Conservation (phyloP, 495 filamentous ascomycete species). For the Cryomyces antarcticus region DNA sequence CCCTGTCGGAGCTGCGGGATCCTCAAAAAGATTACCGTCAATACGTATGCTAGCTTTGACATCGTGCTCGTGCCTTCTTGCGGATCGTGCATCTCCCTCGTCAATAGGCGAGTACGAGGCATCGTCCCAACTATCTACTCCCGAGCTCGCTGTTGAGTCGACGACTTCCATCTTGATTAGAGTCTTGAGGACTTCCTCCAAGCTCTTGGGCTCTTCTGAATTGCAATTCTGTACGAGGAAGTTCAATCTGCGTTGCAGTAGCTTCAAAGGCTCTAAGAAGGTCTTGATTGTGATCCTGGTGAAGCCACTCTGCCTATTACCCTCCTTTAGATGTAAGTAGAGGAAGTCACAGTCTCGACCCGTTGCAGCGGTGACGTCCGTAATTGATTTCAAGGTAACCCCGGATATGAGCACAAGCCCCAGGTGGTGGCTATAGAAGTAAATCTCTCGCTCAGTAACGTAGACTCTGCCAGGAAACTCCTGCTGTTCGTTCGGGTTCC, state of each 20-base stretch:
- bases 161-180: slow-evolving; percentile 51
- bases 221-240: slow-evolving; percentile 61
- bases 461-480: slow-evolving; percentile 77
- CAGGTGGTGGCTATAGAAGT: slow-evolving; percentile 88
- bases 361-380: slow-evolving; percentile 73
- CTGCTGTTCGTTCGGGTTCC: slow-evolving; percentile 58
- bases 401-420: slow-evolving; percentile 74
- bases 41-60: slow-evolving; percentile 38
- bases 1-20: slow-evolving; percentile 11
- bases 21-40: slow-evolving; percentile 31
- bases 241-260: slow-evolving; percentile 68
- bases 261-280: slow-evolving; percentile 68
- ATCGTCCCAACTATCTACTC: slow-evolving; percentile 88
- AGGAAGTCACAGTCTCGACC: slow-evolving; percentile 87
- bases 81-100: slow-evolving; percentile 9
- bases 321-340: slow-evolving; percentile 59
- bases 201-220: slow-evolving; percentile 35
- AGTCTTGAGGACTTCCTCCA: slow-evolving; percentile 44
- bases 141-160: slow-evolving; percentile 39
- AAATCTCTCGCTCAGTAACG: slow-evolving; percentile 66
- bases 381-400: slow-evolving; percentile 49
- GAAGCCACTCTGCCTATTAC: slow-evolving; percentile 36
- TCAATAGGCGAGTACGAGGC: slow-evolving; percentile 44
- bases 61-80: slow-evolving; percentile 26
- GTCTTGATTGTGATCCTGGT: slow-evolving; percentile 69